Conservation (phyloP, 345 rosid species). For the Gossypium turneri region DNA sequence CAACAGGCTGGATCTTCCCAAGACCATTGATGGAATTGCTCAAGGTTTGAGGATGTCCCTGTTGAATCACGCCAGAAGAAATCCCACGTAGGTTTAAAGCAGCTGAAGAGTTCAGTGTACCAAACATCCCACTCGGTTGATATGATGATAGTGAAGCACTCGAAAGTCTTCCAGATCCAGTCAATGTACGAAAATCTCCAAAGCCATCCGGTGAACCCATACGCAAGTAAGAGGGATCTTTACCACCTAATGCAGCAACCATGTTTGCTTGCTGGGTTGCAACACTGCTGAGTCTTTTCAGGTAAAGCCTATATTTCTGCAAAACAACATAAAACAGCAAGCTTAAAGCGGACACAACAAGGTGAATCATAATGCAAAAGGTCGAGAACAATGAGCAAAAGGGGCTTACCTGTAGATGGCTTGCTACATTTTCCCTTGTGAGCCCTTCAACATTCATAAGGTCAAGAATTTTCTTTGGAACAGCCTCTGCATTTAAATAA, state of each 20-base stretch:
- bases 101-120: constrained; percentile 52
- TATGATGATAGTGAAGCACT: constrained; percentile 46
- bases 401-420: constrained; percentile 76
- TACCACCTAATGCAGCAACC: constrained; percentile 50
- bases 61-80: constrained; percentile 48
- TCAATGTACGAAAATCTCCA: constrained; percentile 44
- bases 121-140: constrained; percentile 39
- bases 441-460: constrained; percentile 85
- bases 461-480: constrained; percentile 92
- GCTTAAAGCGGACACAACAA: not conserved
- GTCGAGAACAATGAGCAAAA: constrained; percentile 1
- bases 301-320: constrained; percentile 86
- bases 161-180: constrained; percentile 50
- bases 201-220: constrained; percentile 51
- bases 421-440: constrained; percentile 95
- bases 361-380: not conserved
- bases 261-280: constrained; percentile 53
- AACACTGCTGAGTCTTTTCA: constrained; percentile 50
- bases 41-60: constrained; percentile 41
- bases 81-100: constrained; percentile 49
- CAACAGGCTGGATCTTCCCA: constrained; percentile 45
- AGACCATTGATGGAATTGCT: constrained; percentile 36
- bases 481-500: constrained; percentile 62
- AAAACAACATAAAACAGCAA: constrained; percentile 10
- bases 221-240: constrained; percentile 48